These are phyloP conservation scores for Porcisia deanei DNA, from an alignment of 208 protist genomes.

Conservation along the genomic window DNA sequence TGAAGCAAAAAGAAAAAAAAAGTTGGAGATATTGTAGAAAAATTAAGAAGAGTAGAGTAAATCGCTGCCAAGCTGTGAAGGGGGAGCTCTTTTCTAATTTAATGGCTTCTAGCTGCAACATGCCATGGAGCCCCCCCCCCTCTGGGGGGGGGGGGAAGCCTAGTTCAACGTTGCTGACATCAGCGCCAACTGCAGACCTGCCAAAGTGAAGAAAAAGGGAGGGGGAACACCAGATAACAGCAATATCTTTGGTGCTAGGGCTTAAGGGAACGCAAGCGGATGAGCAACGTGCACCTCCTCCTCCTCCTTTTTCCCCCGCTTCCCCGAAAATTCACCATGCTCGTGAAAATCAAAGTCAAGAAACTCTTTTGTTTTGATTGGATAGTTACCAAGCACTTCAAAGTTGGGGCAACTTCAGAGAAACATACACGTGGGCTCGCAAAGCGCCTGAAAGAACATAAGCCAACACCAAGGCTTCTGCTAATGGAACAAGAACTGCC, in stretches of 20 bases:
- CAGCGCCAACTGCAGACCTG: neutral
- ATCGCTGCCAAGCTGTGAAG: neutral
- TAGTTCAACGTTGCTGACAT: neutral
- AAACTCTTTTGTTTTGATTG: constrained; percentile 1
- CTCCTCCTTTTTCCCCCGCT: too few species aligned
- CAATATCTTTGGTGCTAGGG: neutral
- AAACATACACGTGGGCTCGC: neutral
- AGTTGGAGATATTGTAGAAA: neutral
- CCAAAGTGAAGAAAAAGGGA: neutral
- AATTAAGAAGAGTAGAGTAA: neutral
- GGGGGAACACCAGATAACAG: neutral
- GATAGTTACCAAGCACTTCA: neutral
- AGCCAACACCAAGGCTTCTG: neutral
- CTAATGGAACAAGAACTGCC: neutral
- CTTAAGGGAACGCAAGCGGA: constrained; percentile 6
- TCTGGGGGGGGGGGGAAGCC: neutral
- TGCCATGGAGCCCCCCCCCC: neutral
- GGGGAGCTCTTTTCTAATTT: neutral
- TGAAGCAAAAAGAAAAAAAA: neutral
- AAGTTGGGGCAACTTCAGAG: neutral
- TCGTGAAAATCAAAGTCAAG: neutral
- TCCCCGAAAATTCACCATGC: neutral
- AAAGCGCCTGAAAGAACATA: neutral
- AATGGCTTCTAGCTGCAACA: neutral
- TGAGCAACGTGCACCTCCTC: neutral